Base-by-base conservation (phyloP, 441 rosid species). In the Mallotus repandus region DNA sequence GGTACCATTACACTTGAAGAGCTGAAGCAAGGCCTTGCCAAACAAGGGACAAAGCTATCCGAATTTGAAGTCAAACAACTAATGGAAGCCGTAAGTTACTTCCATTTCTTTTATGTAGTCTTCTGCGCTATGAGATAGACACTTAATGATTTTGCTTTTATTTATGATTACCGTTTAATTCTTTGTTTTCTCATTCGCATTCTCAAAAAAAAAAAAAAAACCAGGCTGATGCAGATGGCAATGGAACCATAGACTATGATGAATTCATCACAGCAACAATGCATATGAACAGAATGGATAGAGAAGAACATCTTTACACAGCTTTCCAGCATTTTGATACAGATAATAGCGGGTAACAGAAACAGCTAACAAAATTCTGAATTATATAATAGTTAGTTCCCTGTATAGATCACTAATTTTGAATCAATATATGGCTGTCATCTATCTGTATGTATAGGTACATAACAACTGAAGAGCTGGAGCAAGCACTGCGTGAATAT, bases 321-420 rank as follows among this genome's bases (percentile, higher is more conserved):
- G 98, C 98, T 10, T 94, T 94, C 91, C 97, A 94, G 77, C 91
- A 91, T 80, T 94, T 94, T 43, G 98, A 94, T 83, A 92, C 89
- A 83, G 99, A 95, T 77, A 92, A 89, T 48, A 95, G 99, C 89
- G 98, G 99, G 96, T 94, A 85, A 68, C 5, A 19, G 16, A 2
- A 41, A 14, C 11, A 53, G 16, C 38, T 10, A 15, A 43, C 15
- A 6, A 25, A 22, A 56, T 56, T 7, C 60, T 10, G 29, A 19
- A 21, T 8, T 2, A 11, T 10, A 14, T 49, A 49, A 3, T 49
- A 49, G 3, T 49, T 12, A 49, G 53, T 49, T 49, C 16, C 1
- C 53, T 32, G 7, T 4, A 1, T 46, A 45, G 13, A 65, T 56
- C 15, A 19, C 48, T 45, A 45, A 45, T 45, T 32, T 32, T 50